These are phyloP conservation scores for Penicillium soppii DNA, from an alignment of 495 filamentous ascomycete species.

Conservation along the genomic window DNA sequence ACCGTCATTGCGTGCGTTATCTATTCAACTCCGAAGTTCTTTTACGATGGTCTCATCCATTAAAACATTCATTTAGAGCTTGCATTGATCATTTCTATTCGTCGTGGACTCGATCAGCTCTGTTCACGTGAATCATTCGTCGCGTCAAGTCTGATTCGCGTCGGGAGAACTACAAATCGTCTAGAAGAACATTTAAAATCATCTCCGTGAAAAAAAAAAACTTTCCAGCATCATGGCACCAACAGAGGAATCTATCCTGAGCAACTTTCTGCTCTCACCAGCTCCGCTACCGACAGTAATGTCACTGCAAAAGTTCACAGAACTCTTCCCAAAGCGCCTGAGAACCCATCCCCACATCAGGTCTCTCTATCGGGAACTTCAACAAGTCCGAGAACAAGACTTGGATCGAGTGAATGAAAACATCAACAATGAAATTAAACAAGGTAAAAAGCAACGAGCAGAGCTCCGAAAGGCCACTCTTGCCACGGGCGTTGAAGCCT, in stretches of 20 bases:
- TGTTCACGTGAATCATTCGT: too few relatives aligned
- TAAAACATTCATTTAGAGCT: too few relatives aligned
- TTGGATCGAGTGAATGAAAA: slow-evolving; percentile 66
- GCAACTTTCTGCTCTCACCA: slow-evolving; percentile 73
- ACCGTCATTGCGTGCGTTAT: neutral
- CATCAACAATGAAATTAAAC: slow-evolving; percentile 64
- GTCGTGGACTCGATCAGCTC: too few relatives aligned
- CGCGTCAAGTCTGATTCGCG: neutral
- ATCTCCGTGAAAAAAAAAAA: too few relatives aligned
- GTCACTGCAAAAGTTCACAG: slow-evolving; percentile 70
- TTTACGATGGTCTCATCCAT: too few relatives aligned
- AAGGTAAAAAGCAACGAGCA: slow-evolving; percentile 61
- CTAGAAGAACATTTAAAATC: too few relatives aligned
- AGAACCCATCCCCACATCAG: slow-evolving; percentile 70
- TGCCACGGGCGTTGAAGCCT: slow-evolving; percentile 53
- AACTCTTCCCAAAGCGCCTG: slow-evolving; percentile 69
- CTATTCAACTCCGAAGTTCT: neutral
- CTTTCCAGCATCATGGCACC: slow-evolving; percentile 57
- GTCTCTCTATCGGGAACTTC: slow-evolving; percentile 75
- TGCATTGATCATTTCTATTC: too few relatives aligned
- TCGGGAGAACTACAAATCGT: neutral
- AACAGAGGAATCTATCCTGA: slow-evolving; percentile 69
- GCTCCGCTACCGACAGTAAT: slow-evolving; percentile 70
- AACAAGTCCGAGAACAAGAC: slow-evolving; percentile 65
- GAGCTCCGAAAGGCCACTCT: slow-evolving; percentile 57